These are phyloP conservation scores for Colletotrichum sp. DNA, from an alignment of 2,329 filamentous ascomycete species.

Conservation along the genomic window DNA sequence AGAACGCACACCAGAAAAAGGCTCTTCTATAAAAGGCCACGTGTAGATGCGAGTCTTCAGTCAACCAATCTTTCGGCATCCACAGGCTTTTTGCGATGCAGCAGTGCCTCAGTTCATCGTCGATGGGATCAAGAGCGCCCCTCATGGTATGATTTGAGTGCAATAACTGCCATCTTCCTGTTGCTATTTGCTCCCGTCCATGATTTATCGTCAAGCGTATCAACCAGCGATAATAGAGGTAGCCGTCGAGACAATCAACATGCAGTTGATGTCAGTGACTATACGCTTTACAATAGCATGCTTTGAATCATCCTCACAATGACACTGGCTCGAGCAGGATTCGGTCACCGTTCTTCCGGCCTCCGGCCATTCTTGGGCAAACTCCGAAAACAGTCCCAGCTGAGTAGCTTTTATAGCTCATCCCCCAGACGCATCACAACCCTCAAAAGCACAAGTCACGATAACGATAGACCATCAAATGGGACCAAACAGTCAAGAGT, in stretches of 20 bases:
- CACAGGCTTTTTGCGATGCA: not conserved
- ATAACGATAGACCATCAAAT: not conserved
- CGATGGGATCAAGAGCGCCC: not conserved
- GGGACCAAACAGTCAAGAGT: constrained; percentile 20
- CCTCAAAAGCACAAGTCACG: not conserved
- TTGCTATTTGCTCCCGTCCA: not conserved
- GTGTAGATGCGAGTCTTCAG: too few species aligned
- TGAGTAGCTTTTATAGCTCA: not conserved
- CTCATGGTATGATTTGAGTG: not conserved
- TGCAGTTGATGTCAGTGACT: not conserved
- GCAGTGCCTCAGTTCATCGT: not conserved
- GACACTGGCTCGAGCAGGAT: not conserved
- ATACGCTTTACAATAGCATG: not conserved
- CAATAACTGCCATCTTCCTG: not conserved
- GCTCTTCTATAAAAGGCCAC: too few species aligned
- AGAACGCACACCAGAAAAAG: not conserved
- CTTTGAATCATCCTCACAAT: not conserved
- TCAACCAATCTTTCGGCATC: not conserved
- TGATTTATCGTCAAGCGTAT: not conserved
- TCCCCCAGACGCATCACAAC: not conserved
- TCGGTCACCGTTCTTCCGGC: not conserved
- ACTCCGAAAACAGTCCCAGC: not conserved
- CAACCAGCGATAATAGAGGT: not conserved
- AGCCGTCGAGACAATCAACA: not conserved
- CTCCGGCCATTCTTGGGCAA: not conserved